Percentiles rank a stretch among this genome's conserved stretches.
Evolutionary conservation across 2,329 filamentous ascomycete species (phyloP).

Genomic region (Botrytis pseudocinerea): DNA sequence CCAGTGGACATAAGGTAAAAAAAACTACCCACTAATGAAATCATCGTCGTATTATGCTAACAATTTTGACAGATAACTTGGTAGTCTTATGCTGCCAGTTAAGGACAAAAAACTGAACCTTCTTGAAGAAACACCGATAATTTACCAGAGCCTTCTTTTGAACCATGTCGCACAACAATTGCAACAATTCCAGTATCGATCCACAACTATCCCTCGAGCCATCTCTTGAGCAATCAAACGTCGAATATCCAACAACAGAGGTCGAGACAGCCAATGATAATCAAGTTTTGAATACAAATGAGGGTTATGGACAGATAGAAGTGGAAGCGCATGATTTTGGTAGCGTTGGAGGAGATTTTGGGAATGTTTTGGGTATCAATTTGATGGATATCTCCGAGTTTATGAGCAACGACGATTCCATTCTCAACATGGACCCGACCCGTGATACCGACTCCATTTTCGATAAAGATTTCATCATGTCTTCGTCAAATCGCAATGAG

Average conservation of each 20-base stretch:
- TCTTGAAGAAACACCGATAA: background rate
- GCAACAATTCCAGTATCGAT: background rate
- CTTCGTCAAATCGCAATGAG: too few species aligned
- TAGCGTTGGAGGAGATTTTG: background rate
- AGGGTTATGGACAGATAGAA: background rate
- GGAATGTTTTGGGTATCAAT: background rate
- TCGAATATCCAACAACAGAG: too few species aligned
- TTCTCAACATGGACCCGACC: too few species aligned
- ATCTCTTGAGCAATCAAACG: background rate
- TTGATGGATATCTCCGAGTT: background rate
- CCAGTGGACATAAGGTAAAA: background rate
- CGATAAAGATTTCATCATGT: background rate
- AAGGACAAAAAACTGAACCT: background rate
- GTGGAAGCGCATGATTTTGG: fast-evolving
- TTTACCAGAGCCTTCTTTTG: background rate
- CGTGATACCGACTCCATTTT: background rate
- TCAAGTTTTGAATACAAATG: background rate
- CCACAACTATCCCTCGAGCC: background rate
- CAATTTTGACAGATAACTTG: background rate
- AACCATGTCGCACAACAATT: background rate
- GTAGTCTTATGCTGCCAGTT: background rate
- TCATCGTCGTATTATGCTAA: background rate
- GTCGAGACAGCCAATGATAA: background rate
- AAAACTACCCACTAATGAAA: background rate
- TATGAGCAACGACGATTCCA: background rate